These are phyloP conservation scores for Albizia julibrissin DNA, from an alignment of 306 rosid species.

Conservation along the genomic window DNA sequence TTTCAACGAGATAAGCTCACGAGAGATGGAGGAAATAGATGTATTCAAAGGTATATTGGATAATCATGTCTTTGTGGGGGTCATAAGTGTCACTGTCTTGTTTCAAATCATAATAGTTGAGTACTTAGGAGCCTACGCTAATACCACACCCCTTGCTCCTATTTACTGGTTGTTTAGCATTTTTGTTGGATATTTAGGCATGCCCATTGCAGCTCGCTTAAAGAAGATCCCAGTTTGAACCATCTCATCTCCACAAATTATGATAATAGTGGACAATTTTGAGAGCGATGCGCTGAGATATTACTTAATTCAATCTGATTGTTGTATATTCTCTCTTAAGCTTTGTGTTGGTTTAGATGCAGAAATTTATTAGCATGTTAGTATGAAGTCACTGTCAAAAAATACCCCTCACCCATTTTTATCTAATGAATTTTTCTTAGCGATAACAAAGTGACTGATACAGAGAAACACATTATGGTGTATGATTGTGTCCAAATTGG, in stretches of 20 bases:
- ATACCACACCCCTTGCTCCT: constrained; percentile 72
- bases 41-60: constrained; percentile 78
- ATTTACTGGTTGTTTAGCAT: constrained; percentile 73
- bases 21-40: constrained; percentile 85
- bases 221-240: constrained; percentile 72
- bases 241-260: background rate
- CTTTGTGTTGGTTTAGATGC: background rate
- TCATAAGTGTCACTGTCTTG: constrained; percentile 61
- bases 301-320: background rate
- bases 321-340: background rate
- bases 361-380: background rate
- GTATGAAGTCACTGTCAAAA: background rate
- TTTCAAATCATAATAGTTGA: constrained; percentile 86
- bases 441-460: background rate
- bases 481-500: background rate
- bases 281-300: too few relatives aligned
- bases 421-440: background rate
- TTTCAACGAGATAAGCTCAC: constrained; percentile 88
- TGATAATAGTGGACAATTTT: background rate
- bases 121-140: constrained; percentile 85
- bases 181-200: constrained; percentile 63
- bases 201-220: constrained; percentile 78
- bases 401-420: background rate
- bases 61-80: constrained; percentile 75
- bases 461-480: background rate